Evolutionary conservation across 306 rosid genomes (phyloP), one percentile per base, ranked within the genome.

Genomic region (Datisca glomerata): DNA sequence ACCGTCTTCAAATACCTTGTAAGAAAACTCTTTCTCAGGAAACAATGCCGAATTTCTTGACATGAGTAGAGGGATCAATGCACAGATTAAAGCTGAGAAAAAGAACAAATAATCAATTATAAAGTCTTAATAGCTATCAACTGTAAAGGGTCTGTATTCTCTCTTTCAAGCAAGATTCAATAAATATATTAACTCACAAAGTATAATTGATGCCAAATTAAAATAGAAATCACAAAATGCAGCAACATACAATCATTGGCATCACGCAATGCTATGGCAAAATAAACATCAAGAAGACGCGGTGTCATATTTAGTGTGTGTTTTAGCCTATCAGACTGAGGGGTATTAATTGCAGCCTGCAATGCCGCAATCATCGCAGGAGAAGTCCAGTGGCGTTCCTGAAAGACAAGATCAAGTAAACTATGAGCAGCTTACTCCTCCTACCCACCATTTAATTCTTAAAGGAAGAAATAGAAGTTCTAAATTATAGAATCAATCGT

Each of bases 321-420:
- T 57, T 83, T 80, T 57, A 83, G 75, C 82, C 83, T 77, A 57
- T 74, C 77, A 52, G 97, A 79, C 66, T 61, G 93, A 53, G 93
- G 73, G 58, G 47, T 63, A 60, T 61, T 74, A 49, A 68, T 72
- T 41, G 86, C 79, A 44, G 73, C 51, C 70, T 74, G 79, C 35
- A 89, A 51, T 33, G 66, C 56, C 24, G 84, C 55, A 21, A 75
- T 53, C 78, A 89, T 74, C 60, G 63, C 89, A 25, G 95, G 93
- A 73, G 97, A 89, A 28, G 75, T 70, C 97, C 93, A 83, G 62
- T 78, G 97, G 36, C 97, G 93, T 61, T 83, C 97, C 97, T 89
- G 77, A 59, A 56, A 53, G 34, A 57, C 6, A 29, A 47, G 22
- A 64, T 24, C 42, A 64, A 51, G 44, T 32, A 48, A 27, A 45